A percentile compares a stretch with the other conserved stretches of the same genome.
Evolutionary conservation across 345 rosid genomes (phyloP).

Genomic region (Lumnitzera littorea): DNA sequence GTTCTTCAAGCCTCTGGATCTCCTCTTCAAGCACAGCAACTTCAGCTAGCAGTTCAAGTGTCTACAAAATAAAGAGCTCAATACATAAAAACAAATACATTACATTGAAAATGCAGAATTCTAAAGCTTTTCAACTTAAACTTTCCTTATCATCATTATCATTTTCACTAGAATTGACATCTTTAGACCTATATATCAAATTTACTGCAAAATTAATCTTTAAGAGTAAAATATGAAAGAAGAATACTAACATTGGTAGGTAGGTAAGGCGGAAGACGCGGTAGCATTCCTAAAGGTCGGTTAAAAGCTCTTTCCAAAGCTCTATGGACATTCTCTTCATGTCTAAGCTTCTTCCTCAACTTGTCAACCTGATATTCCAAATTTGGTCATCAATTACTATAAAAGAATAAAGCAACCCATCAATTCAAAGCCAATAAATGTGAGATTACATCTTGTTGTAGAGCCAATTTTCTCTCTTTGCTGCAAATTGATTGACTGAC

Average conservation of each 20-base stretch:
- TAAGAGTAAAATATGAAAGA: not conserved
- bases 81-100: not conserved
- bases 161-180: no score
- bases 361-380: slow-evolving; percentile 57
- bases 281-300: slow-evolving; percentile 86
- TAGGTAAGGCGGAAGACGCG: slow-evolving; percentile 89
- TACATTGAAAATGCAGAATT: not conserved
- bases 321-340: slow-evolving; percentile 77
- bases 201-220: not conserved
- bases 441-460: slow-evolving; percentile 60
- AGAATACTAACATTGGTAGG: slow-evolving; percentile 65
- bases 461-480: slow-evolving; percentile 48
- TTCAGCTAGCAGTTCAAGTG: slow-evolving; percentile 83
- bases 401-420: not conserved
- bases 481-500: slow-evolving; percentile 24
- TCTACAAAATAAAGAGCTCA: slow-evolving; percentile 35
- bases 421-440: not conserved
- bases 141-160: no score
- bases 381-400: not conserved
- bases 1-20: slow-evolving; percentile 74
- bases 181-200: no score
- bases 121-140: no score
- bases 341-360: slow-evolving; percentile 72
- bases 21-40: slow-evolving; percentile 96
- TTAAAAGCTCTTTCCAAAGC: slow-evolving; percentile 83